A percentile compares a stretch with the other conserved stretches of the same genome.
These are phyloP conservation scores for Lachancea dasiensis DNA, from an alignment of 805 yeast species.

Conservation along the genomic window DNA sequence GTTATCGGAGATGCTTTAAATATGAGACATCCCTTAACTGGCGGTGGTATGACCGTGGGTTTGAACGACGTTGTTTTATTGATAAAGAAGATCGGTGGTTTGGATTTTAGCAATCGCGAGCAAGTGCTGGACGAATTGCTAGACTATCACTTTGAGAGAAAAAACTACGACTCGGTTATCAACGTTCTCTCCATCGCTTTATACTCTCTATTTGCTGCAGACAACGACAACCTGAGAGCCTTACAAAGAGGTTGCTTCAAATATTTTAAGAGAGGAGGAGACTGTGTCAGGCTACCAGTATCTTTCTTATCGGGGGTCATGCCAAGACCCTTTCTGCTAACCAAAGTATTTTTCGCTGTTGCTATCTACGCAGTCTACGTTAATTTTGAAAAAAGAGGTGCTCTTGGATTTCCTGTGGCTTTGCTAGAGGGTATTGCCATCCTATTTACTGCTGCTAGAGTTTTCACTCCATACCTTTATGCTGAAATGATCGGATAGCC, in stretches of 20 bases:
- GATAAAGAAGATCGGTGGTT: slow-evolving; percentile 40
- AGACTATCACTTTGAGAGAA: slow-evolving; percentile 73
- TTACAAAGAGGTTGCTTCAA: slow-evolving; percentile 85
- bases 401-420: slow-evolving; percentile 63
- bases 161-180: slow-evolving; percentile 72
- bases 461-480: slow-evolving; percentile 74
- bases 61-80: slow-evolving; percentile 72
- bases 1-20: slow-evolving; percentile 90
- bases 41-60: slow-evolving; percentile 99
- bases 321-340: slow-evolving; percentile 67
- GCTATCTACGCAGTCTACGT: slow-evolving; percentile 76
- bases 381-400: slow-evolving; percentile 62
- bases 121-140: slow-evolving; percentile 50
- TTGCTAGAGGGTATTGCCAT: slow-evolving; percentile 62
- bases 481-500: slow-evolving; percentile 38
- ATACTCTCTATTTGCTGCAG: slow-evolving; percentile 87
- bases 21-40: slow-evolving; percentile 97
- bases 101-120: slow-evolving; percentile 49
- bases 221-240: slow-evolving; percentile 52
- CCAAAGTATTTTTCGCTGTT: slow-evolving; percentile 84
- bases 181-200: slow-evolving; percentile 89
- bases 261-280: slow-evolving; percentile 83
- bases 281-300: slow-evolving; percentile 69
- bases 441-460: slow-evolving; percentile 64
- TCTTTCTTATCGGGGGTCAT: slow-evolving; percentile 76